Conservation (phyloP, 2,329 filamentous ascomycete species). For the Xylariaceae sp. region DNA sequence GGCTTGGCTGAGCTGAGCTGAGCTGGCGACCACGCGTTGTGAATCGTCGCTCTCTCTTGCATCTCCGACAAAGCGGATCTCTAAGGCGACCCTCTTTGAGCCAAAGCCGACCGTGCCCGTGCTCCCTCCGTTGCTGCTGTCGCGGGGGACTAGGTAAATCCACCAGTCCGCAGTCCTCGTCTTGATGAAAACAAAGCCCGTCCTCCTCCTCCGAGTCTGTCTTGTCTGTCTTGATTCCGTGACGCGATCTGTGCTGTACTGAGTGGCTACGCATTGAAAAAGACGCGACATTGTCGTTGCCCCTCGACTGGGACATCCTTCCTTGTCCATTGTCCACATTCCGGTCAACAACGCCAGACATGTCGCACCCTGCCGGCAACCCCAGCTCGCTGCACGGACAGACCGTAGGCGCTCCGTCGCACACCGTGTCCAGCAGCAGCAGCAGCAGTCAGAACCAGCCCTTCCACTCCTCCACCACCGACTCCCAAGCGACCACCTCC, state of each 20-base stretch:
- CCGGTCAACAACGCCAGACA: slow-evolving; percentile 20
- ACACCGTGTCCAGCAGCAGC: slow-evolving; percentile 13
- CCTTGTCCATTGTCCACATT: slow-evolving; percentile 1
- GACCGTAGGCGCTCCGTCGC: slow-evolving; percentile 4
- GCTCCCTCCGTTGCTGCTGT: slow-evolving; percentile 1
- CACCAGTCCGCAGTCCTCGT: background rate
- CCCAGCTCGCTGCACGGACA: slow-evolving; percentile 9
- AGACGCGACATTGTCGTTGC: slow-evolving; percentile 10
- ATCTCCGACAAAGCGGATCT: slow-evolving; percentile 10
- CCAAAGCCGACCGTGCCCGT: background rate
- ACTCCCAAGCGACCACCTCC: slow-evolving; percentile 42
- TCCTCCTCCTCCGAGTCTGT: background rate
- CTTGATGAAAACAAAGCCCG: background rate
- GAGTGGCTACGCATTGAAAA: slow-evolving; percentile 2
- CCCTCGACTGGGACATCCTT: slow-evolving; percentile 3
- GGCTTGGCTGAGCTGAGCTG: slow-evolving; percentile 2
- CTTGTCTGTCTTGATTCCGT: background rate
- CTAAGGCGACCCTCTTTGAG: background rate
- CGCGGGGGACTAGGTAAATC: background rate
- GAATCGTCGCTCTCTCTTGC: slow-evolving; percentile 10
- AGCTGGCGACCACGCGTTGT: slow-evolving; percentile 17
- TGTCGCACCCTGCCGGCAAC: slow-evolving; percentile 17
- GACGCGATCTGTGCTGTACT: slow-evolving; percentile 14
- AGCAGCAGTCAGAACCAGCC: slow-evolving; percentile 20
- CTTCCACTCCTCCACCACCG: slow-evolving; percentile 34